A percentile compares a stretch with the other conserved stretches of the same genome.
Evolutionary conservation across 2,329 filamentous ascomycete genomes (phyloP).

Genomic region (Fusarium sp.): DNA sequence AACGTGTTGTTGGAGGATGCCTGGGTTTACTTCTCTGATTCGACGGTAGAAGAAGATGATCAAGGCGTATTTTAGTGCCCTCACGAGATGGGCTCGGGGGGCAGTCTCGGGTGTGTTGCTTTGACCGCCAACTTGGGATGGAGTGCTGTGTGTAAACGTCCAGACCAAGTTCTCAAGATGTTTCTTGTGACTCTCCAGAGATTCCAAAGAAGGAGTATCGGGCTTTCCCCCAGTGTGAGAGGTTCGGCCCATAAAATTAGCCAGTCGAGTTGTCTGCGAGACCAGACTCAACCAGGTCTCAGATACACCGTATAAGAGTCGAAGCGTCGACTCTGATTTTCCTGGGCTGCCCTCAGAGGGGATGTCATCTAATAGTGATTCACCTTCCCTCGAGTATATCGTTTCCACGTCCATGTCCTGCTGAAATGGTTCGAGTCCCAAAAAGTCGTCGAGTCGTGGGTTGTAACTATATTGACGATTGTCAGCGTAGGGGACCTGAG

Average conservation of each 20-base stretch:
- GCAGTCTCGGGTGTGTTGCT: neutral
- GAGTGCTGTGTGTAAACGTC: neutral
- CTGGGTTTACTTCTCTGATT: conserved; percentile 3
- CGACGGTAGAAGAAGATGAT: conserved; percentile 26
- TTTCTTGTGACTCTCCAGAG: neutral
- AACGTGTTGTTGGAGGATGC: conserved; percentile 18
- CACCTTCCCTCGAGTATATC: neutral
- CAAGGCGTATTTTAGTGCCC: conserved; percentile 8
- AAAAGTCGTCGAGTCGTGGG: neutral
- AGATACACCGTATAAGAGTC: conserved; percentile 12
- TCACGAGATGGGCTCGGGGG: neutral
- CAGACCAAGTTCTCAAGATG: neutral
- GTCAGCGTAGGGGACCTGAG: neutral
- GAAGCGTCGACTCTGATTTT: conserved; percentile 11
- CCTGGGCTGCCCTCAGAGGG: neutral
- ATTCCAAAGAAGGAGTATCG: neutral
- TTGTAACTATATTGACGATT: neutral
- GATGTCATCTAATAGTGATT: neutral
- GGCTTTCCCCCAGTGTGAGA: neutral
- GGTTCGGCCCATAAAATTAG: neutral
- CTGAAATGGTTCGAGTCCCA: neutral
- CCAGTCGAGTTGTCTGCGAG: conserved; percentile 14
- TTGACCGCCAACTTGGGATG: neutral
- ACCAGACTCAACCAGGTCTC: conserved; percentile 23
- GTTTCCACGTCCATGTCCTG: neutral